Evolutionary conservation across 148 eudicot genomes (phyloP), one percentile per base, ranked within the genome.

Genomic region (Camellia sinensis): DNA sequence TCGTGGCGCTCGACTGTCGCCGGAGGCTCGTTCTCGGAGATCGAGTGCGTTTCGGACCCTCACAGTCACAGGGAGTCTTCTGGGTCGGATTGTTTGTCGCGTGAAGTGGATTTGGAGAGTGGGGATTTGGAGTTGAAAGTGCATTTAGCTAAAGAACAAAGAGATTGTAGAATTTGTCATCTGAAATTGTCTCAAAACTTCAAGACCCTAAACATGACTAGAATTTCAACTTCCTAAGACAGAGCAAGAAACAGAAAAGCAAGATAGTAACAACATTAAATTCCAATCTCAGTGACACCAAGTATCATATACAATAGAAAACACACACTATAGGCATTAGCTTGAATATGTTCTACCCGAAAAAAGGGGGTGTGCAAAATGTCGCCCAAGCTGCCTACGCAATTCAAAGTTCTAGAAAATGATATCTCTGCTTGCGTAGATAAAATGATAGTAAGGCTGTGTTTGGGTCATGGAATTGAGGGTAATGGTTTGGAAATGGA

Each of bases 91-190:
- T 43, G 52, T 22, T 81, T 76, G 40, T 83, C 85, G 22, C 68
- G 77, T 10, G 44, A 22, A 41, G 67, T 77, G 29, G 87, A 84
- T 74, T 73, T 82, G 79, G 85, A 82, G 74, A 76, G 67, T 41
- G 84, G 86, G 54, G 84, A 71, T 8, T 3, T 54, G 43, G 88
- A 77, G 61, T 10, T 45, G 50, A 83, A 73, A 60, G 71, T 56
- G 79, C 77, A 66, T 67, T 56, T n/a, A 11, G 78, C 5, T 37
- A 64, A 77, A 44, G 76, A 37, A 45, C 72, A 77, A 70, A 87
- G 84, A 60, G 81, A 85, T 8, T 87, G 89, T 19, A 82, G 89
- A 48, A 84, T 84, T 37, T 87, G 89, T 56, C 84, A 84, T 50
- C 50, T 85, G 85, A 80, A 63, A n/a, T n/a, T n/a, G n/a, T n/a